These are phyloP conservation scores for Aureobasidium sp. DNA, from an alignment of 2,329 filamentous ascomycete genomes.

Conservation along the genomic window DNA sequence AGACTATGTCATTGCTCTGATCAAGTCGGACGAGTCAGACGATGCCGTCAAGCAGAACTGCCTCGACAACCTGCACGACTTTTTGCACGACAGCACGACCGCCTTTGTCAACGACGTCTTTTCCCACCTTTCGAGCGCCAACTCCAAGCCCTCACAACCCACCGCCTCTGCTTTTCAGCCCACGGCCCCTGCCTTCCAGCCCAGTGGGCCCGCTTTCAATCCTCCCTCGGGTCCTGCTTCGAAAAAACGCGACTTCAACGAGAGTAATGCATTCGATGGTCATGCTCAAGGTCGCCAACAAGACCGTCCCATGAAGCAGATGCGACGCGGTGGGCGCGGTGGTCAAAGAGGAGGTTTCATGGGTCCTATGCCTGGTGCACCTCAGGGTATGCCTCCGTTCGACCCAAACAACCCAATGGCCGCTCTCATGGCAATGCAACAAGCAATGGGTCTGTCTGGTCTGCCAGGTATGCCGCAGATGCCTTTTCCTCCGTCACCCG, in stretches of 20 bases:
- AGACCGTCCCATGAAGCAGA: slow-evolving; percentile 52
- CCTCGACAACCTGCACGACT: slow-evolving; percentile 66
- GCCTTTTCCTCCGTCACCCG: slow-evolving; percentile 26
- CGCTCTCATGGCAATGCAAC: slow-evolving; percentile 51
- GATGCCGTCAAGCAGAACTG: slow-evolving; percentile 61
- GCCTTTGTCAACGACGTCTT: slow-evolving; percentile 70
- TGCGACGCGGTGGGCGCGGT: slow-evolving; percentile 48
- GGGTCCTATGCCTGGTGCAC: slow-evolving; percentile 29
- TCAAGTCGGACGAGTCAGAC: slow-evolving; percentile 61
- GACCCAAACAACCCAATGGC: slow-evolving; percentile 57
- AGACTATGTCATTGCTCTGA: slow-evolving; percentile 74
- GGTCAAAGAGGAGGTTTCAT: slow-evolving; percentile 23
- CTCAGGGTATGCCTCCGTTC: slow-evolving; percentile 45
- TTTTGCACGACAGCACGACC: slow-evolving; percentile 53
- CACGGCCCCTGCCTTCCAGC: slow-evolving; percentile 1
- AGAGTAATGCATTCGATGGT: slow-evolving; percentile 36
- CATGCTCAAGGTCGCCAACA: slow-evolving; percentile 28
- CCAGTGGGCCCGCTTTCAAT: slow-evolving; percentile 20
- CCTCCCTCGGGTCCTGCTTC: slow-evolving; percentile 27
- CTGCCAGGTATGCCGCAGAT: slow-evolving; percentile 40
- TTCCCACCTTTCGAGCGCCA: slow-evolving; percentile 44
- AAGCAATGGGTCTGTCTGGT: slow-evolving; percentile 43
- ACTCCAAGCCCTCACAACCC: slow-evolving; percentile 7
- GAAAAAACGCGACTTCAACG: slow-evolving; percentile 52
- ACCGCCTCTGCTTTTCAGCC: slow-evolving; percentile 14